phyloP scores from a whole-genome alignment of 1,139 yeast genomes.

The Saccharomyces hybrid region DNA sequence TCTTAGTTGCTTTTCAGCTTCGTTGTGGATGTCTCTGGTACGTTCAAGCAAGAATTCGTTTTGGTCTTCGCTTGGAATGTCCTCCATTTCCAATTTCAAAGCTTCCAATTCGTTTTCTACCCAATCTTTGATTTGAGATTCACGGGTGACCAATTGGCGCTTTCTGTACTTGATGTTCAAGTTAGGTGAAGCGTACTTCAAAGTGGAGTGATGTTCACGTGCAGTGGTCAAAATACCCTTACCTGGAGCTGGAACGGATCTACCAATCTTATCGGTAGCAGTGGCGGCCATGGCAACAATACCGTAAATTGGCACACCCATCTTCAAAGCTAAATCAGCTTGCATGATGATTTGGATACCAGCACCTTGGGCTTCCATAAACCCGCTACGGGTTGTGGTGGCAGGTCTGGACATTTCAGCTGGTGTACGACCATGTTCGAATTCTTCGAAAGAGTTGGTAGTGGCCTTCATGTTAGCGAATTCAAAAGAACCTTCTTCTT shows the following conservation, averaged over 20 bases:
- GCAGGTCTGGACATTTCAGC: constrained; percentile 98
- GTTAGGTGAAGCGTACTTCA: constrained; percentile 74
- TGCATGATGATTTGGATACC: constrained; percentile 97
- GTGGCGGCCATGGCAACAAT: constrained; percentile 90
- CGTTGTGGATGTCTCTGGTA: constrained; percentile 78
- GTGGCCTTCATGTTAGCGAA: constrained; percentile 99
- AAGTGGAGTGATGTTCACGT: constrained; percentile 79
- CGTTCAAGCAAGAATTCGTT: constrained; percentile 64
- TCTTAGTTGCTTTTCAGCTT: constrained; percentile 75
- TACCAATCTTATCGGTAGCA: constrained; percentile 96
- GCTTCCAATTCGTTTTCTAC: constrained; percentile 70
- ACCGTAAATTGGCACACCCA: constrained; percentile 99
- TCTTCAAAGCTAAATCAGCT: constrained; percentile 85
- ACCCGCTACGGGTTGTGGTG: constrained; percentile 91
- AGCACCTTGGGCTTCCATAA: constrained; percentile 99
- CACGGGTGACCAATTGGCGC: constrained; percentile 80
- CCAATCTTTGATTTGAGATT: constrained; percentile 74
- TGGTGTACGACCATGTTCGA: constrained; percentile 95
- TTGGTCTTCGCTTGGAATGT: constrained; percentile 43
- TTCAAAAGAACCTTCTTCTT: constrained; percentile 96
- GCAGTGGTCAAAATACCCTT: constrained; percentile 98
- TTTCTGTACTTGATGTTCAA: constrained; percentile 90
- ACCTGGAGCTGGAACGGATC: constrained; percentile 99
- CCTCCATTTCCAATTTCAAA: constrained; percentile 63
- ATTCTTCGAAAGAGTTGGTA: constrained; percentile 77